A percentile compares a stretch with the other conserved stretches of the same genome.
phyloP scores from a whole-genome alignment of 148 eudicot genomes.

The Beta vulgaris region DNA sequence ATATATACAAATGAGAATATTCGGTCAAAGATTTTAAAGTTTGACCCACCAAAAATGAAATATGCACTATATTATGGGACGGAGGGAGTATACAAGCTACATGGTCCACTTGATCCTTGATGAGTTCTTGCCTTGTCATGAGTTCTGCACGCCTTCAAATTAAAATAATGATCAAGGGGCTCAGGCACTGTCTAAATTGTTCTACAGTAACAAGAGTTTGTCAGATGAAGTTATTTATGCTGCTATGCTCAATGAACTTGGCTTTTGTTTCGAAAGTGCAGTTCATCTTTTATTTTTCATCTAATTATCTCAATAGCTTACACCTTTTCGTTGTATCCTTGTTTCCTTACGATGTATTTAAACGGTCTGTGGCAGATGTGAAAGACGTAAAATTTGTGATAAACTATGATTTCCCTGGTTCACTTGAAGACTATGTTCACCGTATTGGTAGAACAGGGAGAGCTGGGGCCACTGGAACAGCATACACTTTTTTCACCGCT shows the following conservation, averaged over 20 bases:
- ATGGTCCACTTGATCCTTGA: background rate
- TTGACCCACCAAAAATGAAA: too few relatives aligned
- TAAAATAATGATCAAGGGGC: background rate
- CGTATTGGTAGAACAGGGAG: constrained; percentile 97
- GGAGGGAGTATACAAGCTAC: background rate
- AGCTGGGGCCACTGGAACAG: constrained; percentile 97
- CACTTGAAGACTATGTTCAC: constrained; percentile 97
- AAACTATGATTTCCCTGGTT: constrained; percentile 96
- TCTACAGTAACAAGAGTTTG: background rate
- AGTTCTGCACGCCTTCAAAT: background rate
- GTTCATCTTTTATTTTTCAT: background rate
- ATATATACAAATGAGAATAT: too few relatives aligned
- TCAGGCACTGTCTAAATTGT: background rate
- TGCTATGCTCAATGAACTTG: background rate
- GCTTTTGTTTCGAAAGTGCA: background rate
- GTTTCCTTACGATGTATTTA: background rate
- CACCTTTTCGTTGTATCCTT: background rate
- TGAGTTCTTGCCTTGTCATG: background rate
- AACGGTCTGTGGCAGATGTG: constrained; percentile 58
- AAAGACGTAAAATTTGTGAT: constrained; percentile 93
- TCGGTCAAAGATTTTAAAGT: too few relatives aligned
- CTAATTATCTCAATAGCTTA: background rate
- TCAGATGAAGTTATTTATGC: background rate
- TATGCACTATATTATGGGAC: too few relatives aligned
- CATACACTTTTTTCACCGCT: constrained; percentile 93